Percentiles rank a stretch among this genome's conserved stretches.
Evolutionary conservation across 2,329 filamentous ascomycete species (phyloP).

Genomic region (Cyphellophora europaea): DNA sequence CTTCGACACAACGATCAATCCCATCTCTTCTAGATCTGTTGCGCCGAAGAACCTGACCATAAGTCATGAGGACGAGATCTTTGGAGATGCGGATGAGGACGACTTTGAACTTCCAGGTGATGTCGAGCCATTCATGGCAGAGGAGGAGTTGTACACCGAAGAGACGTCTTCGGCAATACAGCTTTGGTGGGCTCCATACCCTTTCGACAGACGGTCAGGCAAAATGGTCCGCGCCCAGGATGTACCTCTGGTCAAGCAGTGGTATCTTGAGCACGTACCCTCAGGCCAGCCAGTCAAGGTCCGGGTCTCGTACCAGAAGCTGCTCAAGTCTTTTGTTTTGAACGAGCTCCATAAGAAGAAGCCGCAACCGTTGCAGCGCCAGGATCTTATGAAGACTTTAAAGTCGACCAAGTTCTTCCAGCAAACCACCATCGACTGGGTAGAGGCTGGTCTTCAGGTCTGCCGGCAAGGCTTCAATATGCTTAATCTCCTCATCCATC

Average conservation of each 20-base stretch:
- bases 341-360: constrained; percentile 96
- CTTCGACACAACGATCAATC: constrained; percentile 96
- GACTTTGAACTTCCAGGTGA: constrained; percentile 74
- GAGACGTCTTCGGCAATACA: constrained; percentile 87
- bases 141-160: constrained; percentile 79
- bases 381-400: constrained; percentile 77
- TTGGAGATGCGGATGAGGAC: constrained; percentile 79
- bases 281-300: constrained; percentile 91
- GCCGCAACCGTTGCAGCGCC: constrained; percentile 90
- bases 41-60: constrained; percentile 88
- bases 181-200: constrained; percentile 96
- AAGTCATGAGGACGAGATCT: constrained; percentile 88
- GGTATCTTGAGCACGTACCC: constrained; percentile 94
- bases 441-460: constrained; percentile 95
- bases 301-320: constrained; percentile 93
- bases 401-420: constrained; percentile 99
- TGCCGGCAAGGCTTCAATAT: constrained; percentile 99
- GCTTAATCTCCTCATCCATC: constrained; percentile 93
- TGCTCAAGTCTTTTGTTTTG: constrained; percentile 89
- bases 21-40: constrained; percentile 89
- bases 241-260: constrained; percentile 93
- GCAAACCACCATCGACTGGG: constrained; percentile 98
- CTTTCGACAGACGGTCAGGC: constrained; percentile 87
- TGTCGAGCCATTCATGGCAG: constrained; percentile 77
- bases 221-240: constrained; percentile 96